Evolutionary conservation across 2,329 filamentous ascomycete genomes (phyloP).

Genomic region (Curvularia sp.): DNA sequence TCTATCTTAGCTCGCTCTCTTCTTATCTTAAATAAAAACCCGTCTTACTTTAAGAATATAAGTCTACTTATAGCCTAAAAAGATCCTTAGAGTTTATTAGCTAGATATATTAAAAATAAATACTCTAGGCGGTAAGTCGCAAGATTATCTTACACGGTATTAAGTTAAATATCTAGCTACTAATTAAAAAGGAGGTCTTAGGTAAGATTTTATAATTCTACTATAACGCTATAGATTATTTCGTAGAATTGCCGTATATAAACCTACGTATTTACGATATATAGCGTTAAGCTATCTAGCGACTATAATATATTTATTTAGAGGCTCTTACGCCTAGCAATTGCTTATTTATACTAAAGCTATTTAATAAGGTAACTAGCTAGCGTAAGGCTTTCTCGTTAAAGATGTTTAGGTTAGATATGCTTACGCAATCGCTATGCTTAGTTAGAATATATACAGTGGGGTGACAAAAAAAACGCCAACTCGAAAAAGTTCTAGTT

Average conservation of each 20-base stretch:
- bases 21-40: constrained; percentile 13
- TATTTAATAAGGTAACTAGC: constrained; percentile 14
- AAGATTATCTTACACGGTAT: constrained; percentile 12
- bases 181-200: constrained; percentile 13
- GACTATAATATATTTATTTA: constrained; percentile 14
- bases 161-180: constrained; percentile 8
- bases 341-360: constrained; percentile 12
- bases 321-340: constrained; percentile 16
- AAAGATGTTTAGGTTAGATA: constrained; percentile 13
- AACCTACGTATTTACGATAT: constrained; percentile 10
- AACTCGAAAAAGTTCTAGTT: too few relatives aligned
- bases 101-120: constrained; percentile 11
- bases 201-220: constrained; percentile 6
- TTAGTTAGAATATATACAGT: constrained; percentile 11
- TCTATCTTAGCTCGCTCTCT: constrained; percentile 4
- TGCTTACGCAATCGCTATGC: constrained; percentile 10
- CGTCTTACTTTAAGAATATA: constrained; percentile 9
- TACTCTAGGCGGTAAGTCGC: constrained; percentile 12
- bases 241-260: constrained; percentile 9
- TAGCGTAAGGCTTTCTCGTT: constrained; percentile 13
- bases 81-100: constrained; percentile 12
- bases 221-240: constrained; percentile 10
- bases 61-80: constrained; percentile 9
- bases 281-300: constrained; percentile 9
- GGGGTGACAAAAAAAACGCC: too few relatives aligned